A percentile compares a stretch with the other conserved stretches of the same genome.
Evolutionary conservation across 2,329 filamentous ascomycete species (phyloP).

Genomic region (Lojkania enalia): DNA sequence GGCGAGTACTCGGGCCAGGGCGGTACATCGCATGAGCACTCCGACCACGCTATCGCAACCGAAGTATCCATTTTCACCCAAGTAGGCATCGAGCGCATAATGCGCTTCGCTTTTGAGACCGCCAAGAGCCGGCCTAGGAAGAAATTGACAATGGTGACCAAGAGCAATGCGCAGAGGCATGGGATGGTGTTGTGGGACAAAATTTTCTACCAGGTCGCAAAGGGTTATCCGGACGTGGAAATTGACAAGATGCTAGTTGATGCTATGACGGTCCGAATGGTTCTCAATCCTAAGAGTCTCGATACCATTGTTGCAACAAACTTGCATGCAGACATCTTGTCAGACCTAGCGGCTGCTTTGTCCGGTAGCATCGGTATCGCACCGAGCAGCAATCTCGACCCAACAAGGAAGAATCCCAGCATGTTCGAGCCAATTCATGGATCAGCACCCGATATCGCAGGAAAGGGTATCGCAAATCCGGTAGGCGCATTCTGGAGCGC

Average conservation of each 20-base stretch:
- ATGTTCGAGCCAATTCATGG: constrained; percentile 69
- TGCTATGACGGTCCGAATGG: constrained; percentile 55
- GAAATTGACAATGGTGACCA: constrained; percentile 56
- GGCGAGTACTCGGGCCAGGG: constrained; percentile 55
- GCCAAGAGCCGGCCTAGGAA: constrained; percentile 48
- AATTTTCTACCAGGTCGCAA: constrained; percentile 51
- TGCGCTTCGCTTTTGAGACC: constrained; percentile 54
- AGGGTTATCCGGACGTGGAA: constrained; percentile 51
- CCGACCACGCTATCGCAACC: constrained; percentile 48
- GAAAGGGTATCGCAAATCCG: constrained; percentile 65
- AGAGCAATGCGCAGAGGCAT: constrained; percentile 54
- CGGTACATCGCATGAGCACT: constrained; percentile 48
- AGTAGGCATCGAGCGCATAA: constrained; percentile 52
- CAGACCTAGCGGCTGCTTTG: constrained; percentile 67
- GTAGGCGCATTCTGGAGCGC: constrained; percentile 71
- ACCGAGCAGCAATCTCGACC: constrained; percentile 68
- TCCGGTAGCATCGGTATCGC: constrained; percentile 71
- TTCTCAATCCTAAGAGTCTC: constrained; percentile 49
- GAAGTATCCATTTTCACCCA: constrained; percentile 54
- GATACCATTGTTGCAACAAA: constrained; percentile 56
- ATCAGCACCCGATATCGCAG: constrained; percentile 66
- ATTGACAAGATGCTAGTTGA: constrained; percentile 56
- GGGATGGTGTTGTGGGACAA: constrained; percentile 56
- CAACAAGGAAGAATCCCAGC: constrained; percentile 59
- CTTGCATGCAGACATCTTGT: constrained; percentile 64